Evolutionary conservation across 257 asterid species (phyloP), one percentile per base, ranked within the genome.

Genomic region (Paraleonurus japonicus): DNA sequence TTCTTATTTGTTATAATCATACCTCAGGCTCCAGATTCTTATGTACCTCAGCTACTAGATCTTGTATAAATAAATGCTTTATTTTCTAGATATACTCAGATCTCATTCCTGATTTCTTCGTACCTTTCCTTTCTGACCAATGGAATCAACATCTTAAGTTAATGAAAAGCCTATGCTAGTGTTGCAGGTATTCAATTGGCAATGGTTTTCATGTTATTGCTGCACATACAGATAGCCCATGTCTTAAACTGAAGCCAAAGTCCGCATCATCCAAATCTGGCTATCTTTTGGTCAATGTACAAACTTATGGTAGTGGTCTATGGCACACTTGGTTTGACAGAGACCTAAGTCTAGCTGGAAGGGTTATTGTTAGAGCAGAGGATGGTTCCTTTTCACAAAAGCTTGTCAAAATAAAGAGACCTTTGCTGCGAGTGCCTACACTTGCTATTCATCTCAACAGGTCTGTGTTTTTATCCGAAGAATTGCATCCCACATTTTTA

Each of bases 321-420:
- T 94, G 99, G 99, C 96, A 94, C 71, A 94, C 99, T 73, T 94
- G 99, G 99, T 94, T 94, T 74, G 99, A 94, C 79, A 82, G 99
- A 71, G 99, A 94, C 79, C 76, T 94, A 67, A 94, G 95, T 78
- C 88, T 94, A 70, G 99, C 98, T 72, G 99, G 99, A 80, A 82
- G 98, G 84, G 98, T 88, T 70, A 89, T 95, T 68, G 66, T 92
- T 73, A 89, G 93, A 83, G 85, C 85, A 47, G 83, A 81, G 43
- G 92, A 92, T 81, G 98, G 96, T 73, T 90, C 91, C 79, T 91
- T 89, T 78, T 65, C 84, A 60, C 99, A 95, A 64, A 89, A 84
- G 81, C 96, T 95, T 72, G 99, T 95, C 75, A 95, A 95, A 80
- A 84, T 94, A 78, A 81, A 80, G 78, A 82, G 92, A 65, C 99